Conservation (phyloP, 23 red algal species). For the Porphyridium purpureum region DNA sequence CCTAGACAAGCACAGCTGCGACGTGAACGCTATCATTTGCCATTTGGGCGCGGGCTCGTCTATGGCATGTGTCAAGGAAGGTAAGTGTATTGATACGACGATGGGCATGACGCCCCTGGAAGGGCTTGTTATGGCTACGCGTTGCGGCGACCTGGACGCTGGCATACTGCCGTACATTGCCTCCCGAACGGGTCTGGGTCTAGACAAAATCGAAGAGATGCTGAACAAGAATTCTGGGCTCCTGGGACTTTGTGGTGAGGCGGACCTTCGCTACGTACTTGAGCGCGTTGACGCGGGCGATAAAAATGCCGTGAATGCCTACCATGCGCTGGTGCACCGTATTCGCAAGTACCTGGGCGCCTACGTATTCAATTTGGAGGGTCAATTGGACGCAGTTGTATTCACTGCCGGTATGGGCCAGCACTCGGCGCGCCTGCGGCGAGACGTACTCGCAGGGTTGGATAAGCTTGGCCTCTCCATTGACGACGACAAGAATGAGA, state of each 20-base stretch:
- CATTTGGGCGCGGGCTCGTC: constrained; percentile 4
- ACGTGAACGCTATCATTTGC: not conserved
- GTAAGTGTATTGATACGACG: not conserved
- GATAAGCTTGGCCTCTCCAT: not conserved
- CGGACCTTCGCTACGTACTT: not conserved
- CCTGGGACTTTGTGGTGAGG: not conserved
- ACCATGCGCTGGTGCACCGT: not conserved
- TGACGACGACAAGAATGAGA: not conserved
- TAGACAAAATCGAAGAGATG: not conserved
- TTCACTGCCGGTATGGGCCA: constrained; percentile 1
- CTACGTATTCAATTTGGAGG: not conserved
- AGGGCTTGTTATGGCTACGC: constrained; percentile 3
- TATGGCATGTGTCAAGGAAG: not conserved
- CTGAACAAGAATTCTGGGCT: constrained; percentile 1
- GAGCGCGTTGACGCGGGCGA: not conserved
- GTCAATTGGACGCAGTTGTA: not conserved
- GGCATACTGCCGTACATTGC: not conserved
- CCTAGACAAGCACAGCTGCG: not conserved
- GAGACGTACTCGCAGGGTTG: not conserved
- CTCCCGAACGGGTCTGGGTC: not conserved
- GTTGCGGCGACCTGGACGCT: not conserved
- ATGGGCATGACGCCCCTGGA: constrained; percentile 9
- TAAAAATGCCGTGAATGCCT: not conserved
- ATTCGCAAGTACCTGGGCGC: constrained; percentile 4
- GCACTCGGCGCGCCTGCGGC: not conserved